phyloP scores from a whole-genome alignment of 805 yeast species.

The Candida chilensis region DNA sequence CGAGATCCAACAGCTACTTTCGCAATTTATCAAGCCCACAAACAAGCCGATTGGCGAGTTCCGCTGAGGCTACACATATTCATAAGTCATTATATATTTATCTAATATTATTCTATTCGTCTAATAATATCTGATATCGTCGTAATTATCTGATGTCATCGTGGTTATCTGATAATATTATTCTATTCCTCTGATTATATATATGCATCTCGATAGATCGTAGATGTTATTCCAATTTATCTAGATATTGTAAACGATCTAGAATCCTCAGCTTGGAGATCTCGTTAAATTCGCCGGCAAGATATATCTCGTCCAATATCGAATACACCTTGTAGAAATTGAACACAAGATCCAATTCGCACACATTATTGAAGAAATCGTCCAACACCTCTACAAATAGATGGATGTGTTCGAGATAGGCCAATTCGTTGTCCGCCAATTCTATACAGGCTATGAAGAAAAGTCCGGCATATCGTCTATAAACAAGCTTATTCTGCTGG shows the following conservation, averaged over 20 bases:
- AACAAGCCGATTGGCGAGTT: slow-evolving; percentile 1
- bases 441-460: slow-evolving; percentile 84
- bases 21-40: slow-evolving; percentile 3
- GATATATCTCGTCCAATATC: slow-evolving; percentile 77
- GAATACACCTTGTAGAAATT: slow-evolving; percentile 79
- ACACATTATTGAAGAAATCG: slow-evolving; percentile 78
- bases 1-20: slow-evolving; percentile 29
- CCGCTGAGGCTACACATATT: no score
- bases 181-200: no score
- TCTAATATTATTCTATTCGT: no score
- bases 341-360: slow-evolving; percentile 89
- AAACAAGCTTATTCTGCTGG: slow-evolving; percentile 54
- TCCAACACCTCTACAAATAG: slow-evolving; percentile 85
- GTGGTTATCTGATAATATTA: no score
- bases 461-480: slow-evolving; percentile 86
- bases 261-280: slow-evolving; percentile 64
- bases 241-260: slow-evolving; percentile 56
- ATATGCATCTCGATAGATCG: no score
- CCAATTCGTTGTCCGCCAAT: slow-evolving; percentile 70
- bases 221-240: slow-evolving; percentile 50
- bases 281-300: slow-evolving; percentile 89
- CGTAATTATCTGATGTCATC: no score
- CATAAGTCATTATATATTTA: no score
- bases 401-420: slow-evolving; percentile 77
- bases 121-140: neutral